Conservation (phyloP, 2,329 filamentous ascomycete species). For the Orbilia quercus region DNA sequence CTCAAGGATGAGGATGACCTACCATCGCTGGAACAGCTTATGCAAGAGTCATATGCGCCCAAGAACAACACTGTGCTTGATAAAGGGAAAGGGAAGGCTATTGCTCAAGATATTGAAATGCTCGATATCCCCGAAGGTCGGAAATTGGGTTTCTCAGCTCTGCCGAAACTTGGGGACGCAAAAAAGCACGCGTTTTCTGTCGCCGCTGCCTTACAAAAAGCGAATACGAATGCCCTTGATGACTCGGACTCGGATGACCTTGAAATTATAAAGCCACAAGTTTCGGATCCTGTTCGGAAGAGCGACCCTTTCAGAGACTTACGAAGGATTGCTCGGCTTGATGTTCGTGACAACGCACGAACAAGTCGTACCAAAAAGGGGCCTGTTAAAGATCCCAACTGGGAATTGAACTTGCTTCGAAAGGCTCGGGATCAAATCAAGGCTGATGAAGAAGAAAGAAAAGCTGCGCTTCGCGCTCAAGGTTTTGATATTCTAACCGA, state of each 20-base stretch:
- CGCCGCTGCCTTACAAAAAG: background rate
- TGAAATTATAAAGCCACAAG: constrained; percentile 62
- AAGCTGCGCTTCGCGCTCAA: constrained; percentile 80
- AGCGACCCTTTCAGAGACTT: constrained; percentile 46
- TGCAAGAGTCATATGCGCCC: constrained; percentile 29
- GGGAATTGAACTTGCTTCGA: constrained; percentile 75
- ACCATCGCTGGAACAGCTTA: constrained; percentile 32
- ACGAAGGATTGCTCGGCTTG: constrained; percentile 14
- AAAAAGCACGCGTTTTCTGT: constrained; percentile 10
- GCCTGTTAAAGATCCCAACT: constrained; percentile 73
- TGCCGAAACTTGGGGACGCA: constrained; percentile 22
- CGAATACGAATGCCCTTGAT: constrained; percentile 8
- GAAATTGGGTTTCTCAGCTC: constrained; percentile 37
- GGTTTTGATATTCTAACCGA: constrained; percentile 84
- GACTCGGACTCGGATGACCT: constrained; percentile 59
- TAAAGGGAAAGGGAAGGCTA: constrained; percentile 57
- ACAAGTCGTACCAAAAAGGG: constrained; percentile 63
- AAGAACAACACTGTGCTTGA: constrained; percentile 34
- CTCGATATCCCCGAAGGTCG: constrained; percentile 21
- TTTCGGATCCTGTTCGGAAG: constrained; percentile 11
- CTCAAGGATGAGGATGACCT: constrained; percentile 21
- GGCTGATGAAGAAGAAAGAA: constrained; percentile 78
- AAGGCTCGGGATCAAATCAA: constrained; percentile 83
- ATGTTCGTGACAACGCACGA: constrained; percentile 62
- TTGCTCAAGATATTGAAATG: constrained; percentile 38